Evolutionary conservation across 257 asterid species (phyloP), one percentile per base, ranked within the genome.

Genomic region (Solanum bulbocastanum): DNA sequence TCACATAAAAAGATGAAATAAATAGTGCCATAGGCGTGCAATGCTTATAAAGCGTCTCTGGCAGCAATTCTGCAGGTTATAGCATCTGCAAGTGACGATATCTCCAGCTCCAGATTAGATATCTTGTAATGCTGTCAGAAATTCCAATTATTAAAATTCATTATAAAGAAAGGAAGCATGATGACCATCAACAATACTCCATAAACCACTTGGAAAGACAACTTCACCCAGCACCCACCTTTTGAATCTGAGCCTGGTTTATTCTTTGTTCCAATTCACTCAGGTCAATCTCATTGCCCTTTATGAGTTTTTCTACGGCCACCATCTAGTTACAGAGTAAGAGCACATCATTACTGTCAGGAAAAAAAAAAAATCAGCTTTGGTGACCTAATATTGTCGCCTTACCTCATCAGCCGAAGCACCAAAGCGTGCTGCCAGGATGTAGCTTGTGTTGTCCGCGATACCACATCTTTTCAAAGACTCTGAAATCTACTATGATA

Each of bases 381-480:
- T 5, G 22, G 74, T 18, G 42, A 46, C 69, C 18, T 49, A 82
- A 18, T 33, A 74, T 20, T 72, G 81, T 40, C 40, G 83, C 66
- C 91, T 91, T 84, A 96, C 99, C 96, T 95, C 99, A 87, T 95
- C 95, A 22, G 91, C 87, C 14, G 95, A 92, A 89, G 98, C 96
- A 89, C 92, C 93, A 90, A 97, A 96, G 81, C 97, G 96, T 37
- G 99, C 99, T 27, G 91, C 98, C 8, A 97, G 95, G 73, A 95
- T 87, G 91, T 94, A 97, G 44, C 90, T 96, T n/a, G 99, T 91
- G 91, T 86, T 91, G 52, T 94, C 98, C 39, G 98, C 92, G 74
- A 97, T 97, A 81, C 99, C 99, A 35, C 98, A 97, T 89, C 99
- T 91, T 90, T 94, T 97, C 39, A 95, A 90, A 66, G 99, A 97